phyloP scores from a whole-genome alignment of 139 green algal species.

The Tetradesmus lagerheimii region DNA sequence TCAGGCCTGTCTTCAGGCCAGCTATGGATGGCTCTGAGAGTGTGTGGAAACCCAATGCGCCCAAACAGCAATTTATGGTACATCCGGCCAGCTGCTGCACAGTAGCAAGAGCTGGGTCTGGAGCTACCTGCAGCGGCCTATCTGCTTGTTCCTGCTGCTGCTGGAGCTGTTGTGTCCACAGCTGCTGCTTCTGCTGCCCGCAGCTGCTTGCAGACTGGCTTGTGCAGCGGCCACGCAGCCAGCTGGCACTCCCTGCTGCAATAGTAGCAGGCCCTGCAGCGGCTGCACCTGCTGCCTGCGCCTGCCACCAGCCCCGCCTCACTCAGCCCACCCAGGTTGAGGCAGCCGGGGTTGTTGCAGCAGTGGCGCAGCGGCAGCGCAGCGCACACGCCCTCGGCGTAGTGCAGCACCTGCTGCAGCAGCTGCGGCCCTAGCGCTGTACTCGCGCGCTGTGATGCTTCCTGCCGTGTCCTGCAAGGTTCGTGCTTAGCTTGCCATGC shows the following conservation, averaged over 20 bases:
- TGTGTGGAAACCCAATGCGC: too few relatives aligned
- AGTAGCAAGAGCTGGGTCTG: too few relatives aligned
- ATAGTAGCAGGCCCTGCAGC: not conserved
- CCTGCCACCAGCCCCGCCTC: conserved; percentile 9
- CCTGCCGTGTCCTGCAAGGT: too few relatives aligned
- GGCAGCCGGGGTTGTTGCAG: conserved; percentile 33
- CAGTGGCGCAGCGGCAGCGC: conserved; percentile 12
- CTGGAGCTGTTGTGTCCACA: too few relatives aligned
- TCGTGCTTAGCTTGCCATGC: not conserved
- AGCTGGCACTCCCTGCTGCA: conserved; percentile 22
- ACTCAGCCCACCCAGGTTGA: not conserved
- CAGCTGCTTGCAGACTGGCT: conserved; percentile 16
- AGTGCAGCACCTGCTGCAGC: not conserved
- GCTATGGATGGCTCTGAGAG: too few relatives aligned
- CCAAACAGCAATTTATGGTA: too few relatives aligned
- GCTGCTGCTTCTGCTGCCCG: not conserved
- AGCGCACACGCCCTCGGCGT: conserved; percentile 2
- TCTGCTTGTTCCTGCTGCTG: too few relatives aligned
- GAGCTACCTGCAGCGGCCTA: too few relatives aligned
- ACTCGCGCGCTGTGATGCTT: not conserved
- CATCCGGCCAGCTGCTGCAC: too few relatives aligned
- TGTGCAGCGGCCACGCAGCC: not conserved
- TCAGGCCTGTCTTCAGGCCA: too few relatives aligned
- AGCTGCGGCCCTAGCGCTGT: conserved; percentile 22
- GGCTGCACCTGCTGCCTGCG: not conserved